Base-by-base conservation (phyloP, 176 grass and related monocot species). In the Hsuehochloa calcarea region DNA sequence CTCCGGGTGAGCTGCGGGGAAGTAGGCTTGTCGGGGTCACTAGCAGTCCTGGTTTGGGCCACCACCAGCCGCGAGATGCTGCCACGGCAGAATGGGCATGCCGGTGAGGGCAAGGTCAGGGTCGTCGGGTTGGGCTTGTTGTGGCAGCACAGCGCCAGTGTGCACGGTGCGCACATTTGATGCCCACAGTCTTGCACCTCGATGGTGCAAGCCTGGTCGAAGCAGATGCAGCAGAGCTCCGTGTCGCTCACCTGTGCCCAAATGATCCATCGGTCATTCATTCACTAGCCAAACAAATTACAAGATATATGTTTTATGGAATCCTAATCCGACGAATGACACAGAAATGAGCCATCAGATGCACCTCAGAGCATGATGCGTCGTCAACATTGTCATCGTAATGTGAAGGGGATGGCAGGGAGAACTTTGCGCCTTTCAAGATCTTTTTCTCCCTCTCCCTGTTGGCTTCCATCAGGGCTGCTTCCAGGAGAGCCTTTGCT, bases 131-230 rank as follows among this genome's bases (percentile, higher is more conserved):
- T 90, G 9, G 90, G 93, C 87, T 96, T 99, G 88, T 43, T 92
- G 91, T 99, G 96, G 88, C 96, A 99, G 82, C 93, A 99, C 10
- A 99, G 86, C 0, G 96, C 93, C 10, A 99, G 77, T 4, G 90
- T 96, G 91, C 96, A 99, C 0, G 87, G 78, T 4, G 93, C 96
- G 20, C 96, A 99, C 96, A 99, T 99, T 51, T 99, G 91, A 80
- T 99, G 96, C 27, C 96, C 90, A 14, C 96, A 99, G 69, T 91
- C 91, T 44, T 79, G 80, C 83, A 99, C 91, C 91, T 92, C 90
- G 6, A 99, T 96, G 31, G 77, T 99, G 88, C 96, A 99, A 4
- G 85, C 88, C 81, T 96, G 93, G 74, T 99, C 91, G 55, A 99
- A 99, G 89, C 96, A 99, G 81, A 99, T 99, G 85, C 88, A 90